phyloP scores from a whole-genome alignment of 805 yeast genomes.

The Yamadazyma phyllophila region DNA sequence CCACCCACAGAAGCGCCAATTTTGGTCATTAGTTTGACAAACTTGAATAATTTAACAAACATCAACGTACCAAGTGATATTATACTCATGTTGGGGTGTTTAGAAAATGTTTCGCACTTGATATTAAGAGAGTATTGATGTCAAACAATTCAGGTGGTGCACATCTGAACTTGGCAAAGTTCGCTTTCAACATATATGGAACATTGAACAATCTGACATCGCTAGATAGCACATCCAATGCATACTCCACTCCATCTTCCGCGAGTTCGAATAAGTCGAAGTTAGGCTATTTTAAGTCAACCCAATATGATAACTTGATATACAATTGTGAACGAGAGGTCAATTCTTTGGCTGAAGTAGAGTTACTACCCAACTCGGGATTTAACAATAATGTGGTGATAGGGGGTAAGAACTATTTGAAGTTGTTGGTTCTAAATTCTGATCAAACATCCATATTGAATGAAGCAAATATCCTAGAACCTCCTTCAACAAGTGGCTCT shows the following conservation, averaged over 20 bases:
- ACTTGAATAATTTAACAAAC: conserved; percentile 15
- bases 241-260: conserved; percentile 5
- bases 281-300: background rate
- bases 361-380: conserved; percentile 9
- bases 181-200: conserved; percentile 62
- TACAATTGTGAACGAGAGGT: conserved; percentile 29
- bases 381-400: conserved; percentile 31
- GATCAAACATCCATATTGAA: conserved; percentile 32
- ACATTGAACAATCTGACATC: conserved; percentile 16
- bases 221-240: background rate
- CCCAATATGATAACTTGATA: conserved; percentile 18
- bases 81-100: conserved; percentile 2
- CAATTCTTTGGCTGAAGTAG: conserved; percentile 22
- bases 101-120: background rate
- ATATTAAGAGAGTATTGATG: background rate
- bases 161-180: conserved; percentile 40
- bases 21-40: conserved; percentile 30
- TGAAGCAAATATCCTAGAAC: conserved; percentile 35
- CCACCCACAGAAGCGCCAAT: conserved; percentile 46
- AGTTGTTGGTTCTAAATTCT: conserved; percentile 28
- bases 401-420: conserved; percentile 43
- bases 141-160: conserved; percentile 3
- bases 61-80: conserved; percentile 9
- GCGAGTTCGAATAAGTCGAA: conserved; percentile 2
- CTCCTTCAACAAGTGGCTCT: conserved; percentile 9